These are phyloP conservation scores for Rhodomyrtus psidioides DNA, from an alignment of 441 rosid species.

Conservation along the genomic window DNA sequence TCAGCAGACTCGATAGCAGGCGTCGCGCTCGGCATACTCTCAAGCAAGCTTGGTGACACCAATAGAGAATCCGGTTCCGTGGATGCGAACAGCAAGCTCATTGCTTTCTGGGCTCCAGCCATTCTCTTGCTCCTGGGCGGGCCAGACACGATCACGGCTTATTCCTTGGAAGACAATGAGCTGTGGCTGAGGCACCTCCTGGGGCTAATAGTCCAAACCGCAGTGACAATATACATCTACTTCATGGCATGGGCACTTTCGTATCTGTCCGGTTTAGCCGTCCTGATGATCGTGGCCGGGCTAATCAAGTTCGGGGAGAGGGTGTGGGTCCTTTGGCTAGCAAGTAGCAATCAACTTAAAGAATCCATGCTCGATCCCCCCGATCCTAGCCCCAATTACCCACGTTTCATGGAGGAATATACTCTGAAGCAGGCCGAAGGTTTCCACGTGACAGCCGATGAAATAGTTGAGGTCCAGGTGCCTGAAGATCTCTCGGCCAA, in stretches of 20 bases:
- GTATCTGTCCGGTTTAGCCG: background rate
- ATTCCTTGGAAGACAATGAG: conserved; percentile 2
- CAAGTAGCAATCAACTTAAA: background rate
- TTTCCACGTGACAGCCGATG: background rate
- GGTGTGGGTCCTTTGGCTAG: background rate
- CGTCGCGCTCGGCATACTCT: background rate
- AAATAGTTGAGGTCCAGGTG: background rate
- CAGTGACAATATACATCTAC: background rate
- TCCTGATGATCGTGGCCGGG: background rate
- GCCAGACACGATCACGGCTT: background rate
- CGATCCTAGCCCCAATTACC: background rate
- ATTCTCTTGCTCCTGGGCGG: conserved; percentile 1
- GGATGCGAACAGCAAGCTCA: background rate
- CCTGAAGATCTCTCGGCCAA: background rate
- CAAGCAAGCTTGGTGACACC: background rate
- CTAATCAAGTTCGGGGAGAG: background rate
- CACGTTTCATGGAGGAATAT: background rate
- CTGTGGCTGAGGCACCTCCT: conserved; percentile 2
- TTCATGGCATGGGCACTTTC: background rate
- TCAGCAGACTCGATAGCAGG: background rate
- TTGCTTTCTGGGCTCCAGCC: background rate
- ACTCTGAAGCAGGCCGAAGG: background rate
- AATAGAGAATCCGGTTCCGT: background rate
- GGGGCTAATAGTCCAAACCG: background rate
- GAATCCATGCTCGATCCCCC: background rate